Evolutionary conservation across 768 basidiomycete species (phyloP), one percentile per base, ranked within the genome.

Genomic region (Lactarius vividus): DNA sequence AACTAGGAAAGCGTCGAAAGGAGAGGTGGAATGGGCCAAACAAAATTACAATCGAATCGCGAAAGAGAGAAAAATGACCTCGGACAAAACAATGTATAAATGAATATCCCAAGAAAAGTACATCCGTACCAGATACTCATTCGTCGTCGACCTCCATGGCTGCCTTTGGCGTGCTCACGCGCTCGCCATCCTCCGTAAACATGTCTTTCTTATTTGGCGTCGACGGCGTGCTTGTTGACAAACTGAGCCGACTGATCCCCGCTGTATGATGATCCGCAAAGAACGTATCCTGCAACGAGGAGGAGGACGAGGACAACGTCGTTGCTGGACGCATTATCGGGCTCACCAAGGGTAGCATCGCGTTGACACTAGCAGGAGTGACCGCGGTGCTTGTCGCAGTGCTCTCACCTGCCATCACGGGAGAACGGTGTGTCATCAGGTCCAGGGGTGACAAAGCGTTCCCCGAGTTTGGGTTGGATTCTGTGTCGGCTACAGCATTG

Each of bases 401-500:
- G 35, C 70, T 70, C 35, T 63, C 69, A 4, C 59, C 61, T 10
- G 57, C 56, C 35, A 37, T 46, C 39, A 29, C 59, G 15, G 67
- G 64, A 20, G 64, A 62, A 23, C 70, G 70, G 49, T 63, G 70
- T 6, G 54, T 7, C 46, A 44, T 63, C 23, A 66, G 35, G 29
- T 70, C 68, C 11, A 69, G 59, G 11, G 69, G 58, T 42, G 68
- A 31, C 9, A 57, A 23, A 7, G 44, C 29, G 8, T 59, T 26
- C 54, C 37, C 31, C 2, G 58, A 28, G 18, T 18, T 13, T 3
- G 57, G 1, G 49, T 28, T 16, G 33, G 44, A 26, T 13, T 63
- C 67, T 8, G 53, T 53, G 11, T 64, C 70, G 1, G 44, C 23
- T 28, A 37, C 40, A 11, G 55, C 70, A 44, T 78, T 82, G 16